phyloP scores from a whole-genome alignment of 1,139 yeast genomes.

The Diutina siamensis region DNA sequence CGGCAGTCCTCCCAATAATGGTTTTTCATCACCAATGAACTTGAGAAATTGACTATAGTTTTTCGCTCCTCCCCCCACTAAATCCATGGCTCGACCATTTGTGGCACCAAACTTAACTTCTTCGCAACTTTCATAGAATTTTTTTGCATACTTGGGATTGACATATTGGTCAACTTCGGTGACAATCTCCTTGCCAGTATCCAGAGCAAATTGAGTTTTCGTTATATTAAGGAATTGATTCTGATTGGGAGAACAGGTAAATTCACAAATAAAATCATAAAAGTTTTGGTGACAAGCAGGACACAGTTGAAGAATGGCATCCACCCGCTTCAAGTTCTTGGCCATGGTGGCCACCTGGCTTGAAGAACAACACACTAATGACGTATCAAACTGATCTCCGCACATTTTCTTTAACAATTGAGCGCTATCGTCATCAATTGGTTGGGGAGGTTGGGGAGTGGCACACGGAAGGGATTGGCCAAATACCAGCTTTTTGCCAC shows the following conservation, averaged over 20 bases:
- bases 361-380: conserved; percentile 28
- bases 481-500: conserved; percentile 76
- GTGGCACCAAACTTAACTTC: conserved; percentile 88
- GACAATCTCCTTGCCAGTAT: conserved; percentile 49
- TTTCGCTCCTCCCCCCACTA: conserved; percentile 92
- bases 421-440: conserved; percentile 32
- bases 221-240: conserved; percentile 62
- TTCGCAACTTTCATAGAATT: conserved; percentile 74
- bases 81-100: conserved; percentile 93
- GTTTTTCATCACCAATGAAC: conserved; percentile 90
- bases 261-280: conserved; percentile 73
- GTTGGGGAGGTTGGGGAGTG: conserved; percentile 33
- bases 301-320: conserved; percentile 75
- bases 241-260: conserved; percentile 86
- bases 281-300: conserved; percentile 91
- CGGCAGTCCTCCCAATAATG: conserved; percentile 88
- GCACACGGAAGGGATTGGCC: conserved; percentile 79
- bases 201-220: conserved; percentile 34
- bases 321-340: conserved; percentile 58
- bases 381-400: conserved; percentile 49
- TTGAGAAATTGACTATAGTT: conserved; percentile 63
- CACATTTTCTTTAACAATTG: conserved; percentile 48
- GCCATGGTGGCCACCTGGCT: conserved; percentile 25
- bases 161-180: conserved; percentile 60
- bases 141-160: conserved; percentile 45